Conservation (phyloP, 2,329 filamentous ascomycete genomes). For the Cladosporium sp. region DNA sequence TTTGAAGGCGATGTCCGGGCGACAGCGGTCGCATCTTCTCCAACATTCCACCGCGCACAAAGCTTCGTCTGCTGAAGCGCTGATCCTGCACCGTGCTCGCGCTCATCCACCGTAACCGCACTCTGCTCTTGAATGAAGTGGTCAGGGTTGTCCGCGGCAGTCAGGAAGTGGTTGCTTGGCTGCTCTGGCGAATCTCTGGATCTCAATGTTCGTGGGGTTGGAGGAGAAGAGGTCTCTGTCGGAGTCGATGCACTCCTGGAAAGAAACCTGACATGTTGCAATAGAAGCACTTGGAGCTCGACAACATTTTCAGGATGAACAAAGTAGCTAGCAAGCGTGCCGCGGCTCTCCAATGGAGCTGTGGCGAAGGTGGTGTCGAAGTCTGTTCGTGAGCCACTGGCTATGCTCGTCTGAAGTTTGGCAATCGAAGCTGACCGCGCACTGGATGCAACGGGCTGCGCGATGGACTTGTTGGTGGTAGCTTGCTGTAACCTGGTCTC, state of each 20-base stretch:
- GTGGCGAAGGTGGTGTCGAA: slow-evolving; percentile 46
- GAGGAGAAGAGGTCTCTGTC: slow-evolving; percentile 9
- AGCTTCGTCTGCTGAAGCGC: slow-evolving; percentile 25
- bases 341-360: slow-evolving; percentile 40
- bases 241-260: slow-evolving; percentile 25
- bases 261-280: slow-evolving; percentile 42
- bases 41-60: slow-evolving; percentile 23
- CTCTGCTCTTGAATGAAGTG: slow-evolving; percentile 42
- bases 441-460: slow-evolving; percentile 5
- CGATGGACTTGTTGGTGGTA: slow-evolving; percentile 12
- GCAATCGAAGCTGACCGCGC: slow-evolving; percentile 24
- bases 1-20: slow-evolving; percentile 12
- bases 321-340: slow-evolving; percentile 47
- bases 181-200: slow-evolving; percentile 18
- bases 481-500: slow-evolving; percentile 27
- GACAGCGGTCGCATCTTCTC: slow-evolving; percentile 24
- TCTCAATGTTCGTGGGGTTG: neutral
- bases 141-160: slow-evolving; percentile 44
- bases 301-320: slow-evolving; percentile 49
- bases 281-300: slow-evolving; percentile 46
- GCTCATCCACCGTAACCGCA: slow-evolving; percentile 38
- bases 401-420: slow-evolving; percentile 34
- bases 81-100: slow-evolving; percentile 24
- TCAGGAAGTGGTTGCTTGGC: slow-evolving; percentile 33
- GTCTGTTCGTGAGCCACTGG: slow-evolving; percentile 36